phyloP scores from a whole-genome alignment of 192 early-diverging fungal species.

The Coemansia sp. region DNA sequence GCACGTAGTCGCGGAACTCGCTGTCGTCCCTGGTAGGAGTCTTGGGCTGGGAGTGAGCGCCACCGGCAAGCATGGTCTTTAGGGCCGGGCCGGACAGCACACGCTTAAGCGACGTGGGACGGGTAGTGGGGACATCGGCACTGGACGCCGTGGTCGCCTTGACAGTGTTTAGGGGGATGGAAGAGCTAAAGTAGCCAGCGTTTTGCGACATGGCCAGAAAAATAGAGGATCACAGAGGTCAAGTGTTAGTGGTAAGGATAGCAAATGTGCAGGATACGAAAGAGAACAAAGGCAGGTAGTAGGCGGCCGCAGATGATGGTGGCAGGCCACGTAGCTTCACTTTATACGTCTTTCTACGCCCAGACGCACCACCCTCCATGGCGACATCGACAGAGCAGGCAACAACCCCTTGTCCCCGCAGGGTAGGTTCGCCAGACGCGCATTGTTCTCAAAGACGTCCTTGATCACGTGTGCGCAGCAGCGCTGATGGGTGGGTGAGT shows the following conservation, averaged over 20 bases:
- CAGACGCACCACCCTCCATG: background rate
- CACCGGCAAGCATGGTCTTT: conserved; percentile 51
- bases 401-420: conserved; percentile 8
- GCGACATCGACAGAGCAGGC: background rate
- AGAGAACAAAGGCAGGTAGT: background rate
- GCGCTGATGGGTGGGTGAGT: background rate
- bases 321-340: background rate
- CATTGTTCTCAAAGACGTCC: background rate
- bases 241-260: background rate
- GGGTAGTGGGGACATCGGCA: conserved; percentile 24
- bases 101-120: conserved; percentile 51
- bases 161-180: conserved; percentile 48
- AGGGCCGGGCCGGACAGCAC: conserved; percentile 53
- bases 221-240: background rate
- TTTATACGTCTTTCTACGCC: background rate
- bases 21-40: conserved; percentile 38
- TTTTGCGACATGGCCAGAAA: conserved; percentile 19
- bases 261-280: background rate
- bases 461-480: conserved; percentile 3
- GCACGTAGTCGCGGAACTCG: conserved; percentile 52
- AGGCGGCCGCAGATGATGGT: background rate
- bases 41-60: conserved; percentile 42
- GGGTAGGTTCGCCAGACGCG: background rate
- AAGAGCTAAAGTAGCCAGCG: conserved; percentile 50
- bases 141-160: conserved; percentile 50